Evolutionary conservation across 495 filamentous ascomycete species (phyloP).

Genomic region (Podospora didyma): DNA sequence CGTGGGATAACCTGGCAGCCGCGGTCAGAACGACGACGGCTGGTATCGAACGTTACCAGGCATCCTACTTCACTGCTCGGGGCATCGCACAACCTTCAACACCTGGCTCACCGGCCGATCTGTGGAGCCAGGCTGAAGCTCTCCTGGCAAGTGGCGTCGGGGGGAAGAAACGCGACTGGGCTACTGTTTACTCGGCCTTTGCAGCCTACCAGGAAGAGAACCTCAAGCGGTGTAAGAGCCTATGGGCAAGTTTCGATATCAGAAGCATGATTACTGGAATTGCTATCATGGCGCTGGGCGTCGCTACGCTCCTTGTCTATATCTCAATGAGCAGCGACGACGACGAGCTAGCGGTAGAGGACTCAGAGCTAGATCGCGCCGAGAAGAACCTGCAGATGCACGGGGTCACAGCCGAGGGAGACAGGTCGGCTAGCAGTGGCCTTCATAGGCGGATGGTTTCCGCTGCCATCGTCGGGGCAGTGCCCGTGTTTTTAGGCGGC

Average conservation of each 20-base stretch:
- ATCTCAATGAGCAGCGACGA: conserved; percentile 50
- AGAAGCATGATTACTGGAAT: conserved; percentile 80
- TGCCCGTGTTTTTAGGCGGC: conserved; percentile 24
- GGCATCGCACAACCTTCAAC: conserved; percentile 58
- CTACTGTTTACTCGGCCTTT: conserved; percentile 53
- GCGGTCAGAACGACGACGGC: conserved; percentile 76
- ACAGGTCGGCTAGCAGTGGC: conserved; percentile 23
- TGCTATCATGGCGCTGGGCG: conserved; percentile 59
- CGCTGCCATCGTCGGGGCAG: conserved; percentile 29
- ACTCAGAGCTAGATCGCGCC: conserved; percentile 40
- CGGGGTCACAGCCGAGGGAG: conserved; percentile 24
- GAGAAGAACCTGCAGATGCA: conserved; percentile 41
- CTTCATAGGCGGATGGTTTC: conserved; percentile 33
- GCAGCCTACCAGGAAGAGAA: conserved; percentile 72
- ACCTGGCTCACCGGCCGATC: conserved; percentile 48
- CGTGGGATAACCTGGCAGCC: conserved; percentile 68
- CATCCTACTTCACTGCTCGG: conserved; percentile 50
- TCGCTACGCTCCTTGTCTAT: conserved; percentile 66
- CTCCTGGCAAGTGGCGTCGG: conserved; percentile 25
- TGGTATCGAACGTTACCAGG: conserved; percentile 86
- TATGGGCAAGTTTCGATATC: conserved; percentile 91
- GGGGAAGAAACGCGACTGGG: conserved; percentile 27
- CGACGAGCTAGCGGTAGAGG: conserved; percentile 39
- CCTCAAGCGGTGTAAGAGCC: conserved; percentile 69
- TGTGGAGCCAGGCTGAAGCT: conserved; percentile 52